Evolutionary conservation across 192 early-diverging fungal genomes (phyloP), one percentile per base, ranked within the genome.

Genomic region (Linnemannia schmuckeri): DNA sequence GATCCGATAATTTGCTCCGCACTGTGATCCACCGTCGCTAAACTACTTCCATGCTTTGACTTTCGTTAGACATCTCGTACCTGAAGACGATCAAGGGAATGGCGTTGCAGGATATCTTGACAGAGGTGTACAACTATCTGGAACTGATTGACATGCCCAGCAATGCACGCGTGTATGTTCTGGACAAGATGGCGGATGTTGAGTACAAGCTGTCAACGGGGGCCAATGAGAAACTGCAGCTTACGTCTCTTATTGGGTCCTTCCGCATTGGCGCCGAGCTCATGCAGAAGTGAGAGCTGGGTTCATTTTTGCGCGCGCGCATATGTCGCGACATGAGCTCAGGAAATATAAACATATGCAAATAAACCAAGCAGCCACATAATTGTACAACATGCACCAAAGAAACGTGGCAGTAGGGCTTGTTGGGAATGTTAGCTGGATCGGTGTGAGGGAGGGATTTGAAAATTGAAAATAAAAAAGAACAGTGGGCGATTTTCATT

Each of bases 171-270:
- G 89, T 96, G 20, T 92, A 93, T 77, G 54, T 99, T 75, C 81
- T 98, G 15, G 95, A 96, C 74, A 92, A 94, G 74, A 80, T 99
- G 76, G 96, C 97, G 4, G 95, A 97, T 55, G 95, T 99, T 40
- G 98, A 99, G 94, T 95, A 97, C 89, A 94, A 96, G 76, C 91
- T 99, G 86, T 90, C 94, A 1, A 93, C 92, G 20, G 98, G 97
- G 0, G 93, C 96, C 49, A 95, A 91, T 18, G 97, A 99, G 80
- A 96, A 94, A 79, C 90, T 98, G 71, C 99, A 99, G 88, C 90
- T 98, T 27, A 93, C 92, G 4, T 94, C 98, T 15, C 76, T 99
- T 49, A 89, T 99, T n/a, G 97, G 97, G 20, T 91, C 93, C 0
- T 99, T 98, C 82, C 96, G 95, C 85, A 89, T 95, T 38, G 95